A percentile compares a stretch with the other conserved stretches of the same genome.
phyloP scores from a whole-genome alignment of 371 early-diverging fungal genomes.

The Mortierella sp. region DNA sequence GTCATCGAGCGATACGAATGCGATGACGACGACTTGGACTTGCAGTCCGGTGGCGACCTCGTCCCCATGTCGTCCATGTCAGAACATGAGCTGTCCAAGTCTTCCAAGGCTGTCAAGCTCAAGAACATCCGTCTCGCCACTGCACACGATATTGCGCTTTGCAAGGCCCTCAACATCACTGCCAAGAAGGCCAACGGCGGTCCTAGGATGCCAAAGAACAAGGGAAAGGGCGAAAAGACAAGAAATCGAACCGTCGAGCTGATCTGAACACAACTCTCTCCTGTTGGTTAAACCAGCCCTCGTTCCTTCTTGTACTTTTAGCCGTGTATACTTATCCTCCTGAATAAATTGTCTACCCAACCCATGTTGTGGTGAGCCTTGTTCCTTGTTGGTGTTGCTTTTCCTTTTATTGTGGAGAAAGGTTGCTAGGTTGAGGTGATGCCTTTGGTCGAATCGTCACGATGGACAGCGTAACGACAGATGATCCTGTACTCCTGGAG shows the following conservation, averaged over 20 bases:
- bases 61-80: constrained; percentile 31
- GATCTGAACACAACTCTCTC: no score
- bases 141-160: constrained; percentile 16
- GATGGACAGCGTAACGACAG: constrained; percentile 30
- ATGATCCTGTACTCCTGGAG: constrained; percentile 15
- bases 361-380: no score
- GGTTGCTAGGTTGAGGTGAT: not conserved
- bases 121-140: constrained; percentile 40
- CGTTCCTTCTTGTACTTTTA: no score
- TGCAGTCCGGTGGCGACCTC: no score
- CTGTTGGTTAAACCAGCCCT: no score
- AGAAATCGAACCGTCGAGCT: no score
- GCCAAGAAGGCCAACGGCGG: not conserved
- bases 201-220: constrained; percentile 1
- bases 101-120: constrained; percentile 33
- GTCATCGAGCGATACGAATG: constrained; percentile 12
- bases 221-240: no score
- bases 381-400: no score
- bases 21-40: constrained; percentile 13
- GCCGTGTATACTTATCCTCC: no score
- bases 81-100: constrained; percentile 50
- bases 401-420: not conserved
- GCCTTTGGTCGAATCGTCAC: constrained; percentile 13
- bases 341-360: no score
- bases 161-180: constrained; percentile 5